A percentile compares a stretch with the other conserved stretches of the same genome.
Conservation (phyloP, 331 rosid genomes). For the Rhamnella rubrinervis region DNA sequence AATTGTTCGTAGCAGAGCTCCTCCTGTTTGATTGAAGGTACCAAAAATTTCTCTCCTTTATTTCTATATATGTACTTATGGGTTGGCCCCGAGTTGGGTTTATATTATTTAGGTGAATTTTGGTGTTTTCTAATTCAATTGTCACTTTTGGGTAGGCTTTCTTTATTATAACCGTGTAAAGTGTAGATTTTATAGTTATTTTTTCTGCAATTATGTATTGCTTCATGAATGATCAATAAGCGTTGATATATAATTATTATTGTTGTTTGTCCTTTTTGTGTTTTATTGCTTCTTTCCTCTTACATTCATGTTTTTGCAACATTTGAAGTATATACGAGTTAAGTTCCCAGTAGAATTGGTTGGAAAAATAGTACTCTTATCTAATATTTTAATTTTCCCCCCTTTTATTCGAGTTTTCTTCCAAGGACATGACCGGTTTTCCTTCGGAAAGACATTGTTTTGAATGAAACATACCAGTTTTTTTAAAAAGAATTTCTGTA, state of each 20-base stretch:
- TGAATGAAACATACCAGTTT: not conserved
- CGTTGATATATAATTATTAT: too few relatives aligned
- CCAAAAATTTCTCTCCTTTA: conserved; percentile 1
- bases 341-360: not conserved
- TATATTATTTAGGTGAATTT: not conserved
- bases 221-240: not conserved
- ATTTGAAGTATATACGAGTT: not conserved
- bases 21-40: conserved; percentile 18
- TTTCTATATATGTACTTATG: not conserved
- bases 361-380: not conserved
- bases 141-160: conserved; percentile 3
- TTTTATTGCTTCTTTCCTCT: not conserved
- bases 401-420: not conserved
- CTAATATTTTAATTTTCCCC: not conserved
- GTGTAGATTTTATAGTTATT: not conserved
- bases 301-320: not conserved
- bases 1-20: not conserved
- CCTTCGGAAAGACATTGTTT: not conserved
- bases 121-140: conserved; percentile 1
- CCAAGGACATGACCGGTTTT: not conserved
- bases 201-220: not conserved
- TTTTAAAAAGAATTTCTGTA: not conserved
- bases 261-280: not conserved
- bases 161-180: not conserved
- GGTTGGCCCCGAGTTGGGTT: not conserved